phyloP scores from a whole-genome alignment of 495 filamentous ascomycete genomes.

The Tuber indicum region DNA sequence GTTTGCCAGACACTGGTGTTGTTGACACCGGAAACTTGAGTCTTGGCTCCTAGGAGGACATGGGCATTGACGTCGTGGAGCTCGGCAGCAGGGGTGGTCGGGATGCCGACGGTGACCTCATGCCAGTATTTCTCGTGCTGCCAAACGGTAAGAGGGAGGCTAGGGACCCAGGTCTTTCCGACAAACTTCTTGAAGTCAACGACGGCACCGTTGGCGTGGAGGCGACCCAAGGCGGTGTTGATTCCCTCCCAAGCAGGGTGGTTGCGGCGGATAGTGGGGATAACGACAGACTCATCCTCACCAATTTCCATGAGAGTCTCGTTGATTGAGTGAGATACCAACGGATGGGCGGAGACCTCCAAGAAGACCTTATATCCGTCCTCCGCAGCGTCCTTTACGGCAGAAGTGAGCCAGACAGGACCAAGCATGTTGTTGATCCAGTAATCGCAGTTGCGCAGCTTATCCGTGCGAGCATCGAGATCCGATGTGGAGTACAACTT shows the following conservation, averaged over 20 bases:
- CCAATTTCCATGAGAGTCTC: conserved; percentile 29
- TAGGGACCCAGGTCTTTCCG: conserved; percentile 45
- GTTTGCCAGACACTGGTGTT: conserved; percentile 36
- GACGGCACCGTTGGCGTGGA: conserved; percentile 46
- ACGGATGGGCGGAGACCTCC: neutral
- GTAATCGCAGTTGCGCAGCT: neutral
- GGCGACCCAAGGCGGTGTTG: conserved; percentile 46
- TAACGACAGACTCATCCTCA: conserved; percentile 39
- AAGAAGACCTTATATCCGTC: conserved; percentile 37
- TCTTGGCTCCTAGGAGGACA: conserved; percentile 42
- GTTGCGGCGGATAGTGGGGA: conserved; percentile 44
- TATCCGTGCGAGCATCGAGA: conserved; percentile 27
- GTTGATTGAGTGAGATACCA: conserved; percentile 6
- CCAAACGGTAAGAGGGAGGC: conserved; percentile 50
- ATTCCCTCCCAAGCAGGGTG: conserved; percentile 47
- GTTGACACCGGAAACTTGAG: conserved; percentile 36
- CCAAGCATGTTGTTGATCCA: conserved; percentile 6
- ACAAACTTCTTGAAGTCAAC: conserved; percentile 48
- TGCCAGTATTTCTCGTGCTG: conserved; percentile 52
- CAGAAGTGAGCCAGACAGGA: conserved; percentile 37
- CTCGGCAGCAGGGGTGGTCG: neutral
- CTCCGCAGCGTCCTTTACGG: conserved; percentile 43
- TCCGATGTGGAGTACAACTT: conserved; percentile 45
- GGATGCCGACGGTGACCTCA: conserved; percentile 42
- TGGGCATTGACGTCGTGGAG: conserved; percentile 43